These are phyloP conservation scores for Tetrapisispora arboricola DNA, from an alignment of 805 yeast genomes.

Conservation along the genomic window DNA sequence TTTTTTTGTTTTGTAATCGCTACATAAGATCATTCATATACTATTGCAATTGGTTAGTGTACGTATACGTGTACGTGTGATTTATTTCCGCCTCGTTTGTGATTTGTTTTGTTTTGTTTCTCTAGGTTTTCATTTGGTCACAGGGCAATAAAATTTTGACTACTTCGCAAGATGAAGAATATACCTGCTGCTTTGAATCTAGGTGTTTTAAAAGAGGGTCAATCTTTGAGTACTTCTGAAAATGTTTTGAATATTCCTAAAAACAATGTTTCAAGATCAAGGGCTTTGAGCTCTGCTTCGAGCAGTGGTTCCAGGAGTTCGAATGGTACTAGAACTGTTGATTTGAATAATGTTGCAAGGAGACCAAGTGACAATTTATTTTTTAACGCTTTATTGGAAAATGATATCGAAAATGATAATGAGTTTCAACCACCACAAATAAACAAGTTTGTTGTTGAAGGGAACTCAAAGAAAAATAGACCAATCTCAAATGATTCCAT, in stretches of 20 bases:
- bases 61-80: too few relatives aligned
- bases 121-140: too few relatives aligned
- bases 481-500: slow-evolving; percentile 25
- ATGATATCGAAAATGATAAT: neutral
- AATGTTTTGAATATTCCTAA: neutral
- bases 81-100: too few relatives aligned
- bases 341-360: slow-evolving; percentile 20
- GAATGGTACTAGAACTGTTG: slow-evolving; percentile 14
- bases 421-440: slow-evolving; percentile 17
- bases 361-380: slow-evolving; percentile 28
- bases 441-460: neutral
- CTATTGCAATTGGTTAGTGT: too few relatives aligned
- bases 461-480: slow-evolving; percentile 14
- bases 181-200: neutral
- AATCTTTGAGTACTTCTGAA: neutral
- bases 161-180: neutral
- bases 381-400: slow-evolving; percentile 8
- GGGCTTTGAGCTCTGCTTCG: neutral
- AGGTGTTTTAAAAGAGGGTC: neutral
- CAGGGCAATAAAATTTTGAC: too few relatives aligned
- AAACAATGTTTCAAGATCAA: neutral
- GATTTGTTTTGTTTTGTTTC: too few relatives aligned
- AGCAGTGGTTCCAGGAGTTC: neutral
- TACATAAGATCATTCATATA: too few relatives aligned
- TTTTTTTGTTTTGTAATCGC: too few relatives aligned